Evolutionary conservation across 2,329 filamentous ascomycete species (phyloP), one percentile per base, ranked within the genome.

Genomic region (Aspergillus fructus): DNA sequence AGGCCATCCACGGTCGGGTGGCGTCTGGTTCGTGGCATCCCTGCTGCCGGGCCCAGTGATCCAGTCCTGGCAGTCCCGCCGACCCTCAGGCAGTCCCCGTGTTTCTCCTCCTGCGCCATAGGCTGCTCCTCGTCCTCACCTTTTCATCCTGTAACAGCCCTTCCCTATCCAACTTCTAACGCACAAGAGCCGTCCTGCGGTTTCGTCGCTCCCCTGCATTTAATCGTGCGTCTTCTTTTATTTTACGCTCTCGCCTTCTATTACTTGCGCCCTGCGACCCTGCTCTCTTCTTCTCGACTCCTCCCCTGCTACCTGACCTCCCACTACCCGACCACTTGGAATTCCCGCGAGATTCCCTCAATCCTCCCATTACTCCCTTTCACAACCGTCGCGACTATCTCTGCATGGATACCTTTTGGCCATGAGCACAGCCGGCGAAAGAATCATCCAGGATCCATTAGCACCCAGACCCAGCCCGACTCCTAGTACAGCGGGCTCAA

Each of bases 351-450:
- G 42, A 51, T 46, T 60, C 41, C 59, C 49, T 51, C 50, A 47
- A 55, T 57, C 13, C 21, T 33, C 49, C 48, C 33, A 43, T 53
- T 47, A 43, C 43, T 37, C 49, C 27, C 55, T 43, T 48, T 58
- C 49, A 59, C 17, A 46, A 15, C 49, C 23, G 56, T 61, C 59
- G 57, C 60, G 46, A 37, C 41, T 56, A 52, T 53, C 55, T 50
- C 59, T 69, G 65, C 49, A 71, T 71, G 69, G 70, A 66, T 64
- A 65, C 56, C 56, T 59, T 62, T 63, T 62, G 68, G 66, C 66
- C 58, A 75, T 75, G 72, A 74, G 64, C 65, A 68, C 70, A 56
- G 66, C 64, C 55, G 67, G 64, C 50, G 66, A 62, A 51, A 70
- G 70, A 59, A 67, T 63, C 39, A 61, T 66, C 41, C 60, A 61